A percentile compares a stretch with the other conserved stretches of the same genome.
Evolutionary conservation across 345 rosid species (phyloP).

Genomic region (Cardamine resedifolia): DNA sequence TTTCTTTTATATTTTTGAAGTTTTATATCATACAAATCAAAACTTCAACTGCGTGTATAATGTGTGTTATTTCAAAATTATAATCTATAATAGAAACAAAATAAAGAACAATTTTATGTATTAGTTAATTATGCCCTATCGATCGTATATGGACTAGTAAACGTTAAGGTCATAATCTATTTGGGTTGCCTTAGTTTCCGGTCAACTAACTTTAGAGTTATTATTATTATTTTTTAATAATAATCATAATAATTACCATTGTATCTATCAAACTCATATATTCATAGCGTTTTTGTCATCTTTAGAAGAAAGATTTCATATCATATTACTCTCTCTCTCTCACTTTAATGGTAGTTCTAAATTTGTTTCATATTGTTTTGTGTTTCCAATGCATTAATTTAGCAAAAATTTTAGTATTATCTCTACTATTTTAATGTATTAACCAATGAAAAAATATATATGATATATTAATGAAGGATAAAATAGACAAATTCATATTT

Average conservation of each 20-base stretch:
- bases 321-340: too few species aligned
- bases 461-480: too few species aligned
- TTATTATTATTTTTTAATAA: too few species aligned
- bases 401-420: too few species aligned
- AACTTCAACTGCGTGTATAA: conserved; percentile 17
- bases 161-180: conserved; percentile 23
- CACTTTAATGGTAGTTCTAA: too few species aligned
- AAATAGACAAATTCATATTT: too few species aligned
- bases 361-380: too few species aligned
- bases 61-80: conserved; percentile 7
- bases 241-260: too few species aligned
- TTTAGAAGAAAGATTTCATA: not conserved
- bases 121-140: not conserved
- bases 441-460: too few species aligned
- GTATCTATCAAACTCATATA: not conserved
- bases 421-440: too few species aligned
- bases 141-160: not conserved
- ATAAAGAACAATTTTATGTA: not conserved
- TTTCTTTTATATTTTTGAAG: not conserved
- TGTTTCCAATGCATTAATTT: too few species aligned
- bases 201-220: conserved; percentile 6
- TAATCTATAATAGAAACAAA: not conserved
- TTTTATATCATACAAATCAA: not conserved
- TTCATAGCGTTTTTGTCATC: not conserved
- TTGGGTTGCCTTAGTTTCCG: conserved; percentile 23